Evolutionary conservation across 2,329 filamentous ascomycete genomes (phyloP).

Genomic region (Colletotrichum tropicale): DNA sequence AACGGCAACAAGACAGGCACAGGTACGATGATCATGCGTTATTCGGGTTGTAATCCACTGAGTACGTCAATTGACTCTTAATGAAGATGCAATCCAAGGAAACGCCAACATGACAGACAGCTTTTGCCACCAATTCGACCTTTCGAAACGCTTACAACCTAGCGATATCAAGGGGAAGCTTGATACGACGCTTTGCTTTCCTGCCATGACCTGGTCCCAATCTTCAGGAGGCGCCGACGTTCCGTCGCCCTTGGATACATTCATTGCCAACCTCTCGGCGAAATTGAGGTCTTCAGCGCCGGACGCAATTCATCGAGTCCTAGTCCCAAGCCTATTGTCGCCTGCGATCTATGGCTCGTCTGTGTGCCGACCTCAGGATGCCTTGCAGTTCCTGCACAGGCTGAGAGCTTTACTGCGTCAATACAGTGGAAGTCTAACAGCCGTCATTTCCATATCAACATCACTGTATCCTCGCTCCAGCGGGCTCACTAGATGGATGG

Average conservation of each 20-base stretch:
- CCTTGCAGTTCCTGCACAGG: conserved; percentile 82
- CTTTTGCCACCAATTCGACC: conserved; percentile 78
- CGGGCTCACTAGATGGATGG: conserved; percentile 84
- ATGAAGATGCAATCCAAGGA: neutral
- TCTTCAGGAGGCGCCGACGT: conserved; percentile 16
- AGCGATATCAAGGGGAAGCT: conserved; percentile 55
- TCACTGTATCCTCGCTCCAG: conserved; percentile 78
- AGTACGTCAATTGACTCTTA: neutral
- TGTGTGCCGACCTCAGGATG: conserved; percentile 70
- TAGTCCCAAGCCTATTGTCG: conserved; percentile 85
- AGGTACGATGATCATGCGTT: conserved; percentile 13
- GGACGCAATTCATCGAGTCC: conserved; percentile 74
- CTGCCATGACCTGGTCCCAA: conserved; percentile 20
- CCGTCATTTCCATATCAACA: conserved; percentile 78
- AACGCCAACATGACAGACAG: conserved; percentile 29
- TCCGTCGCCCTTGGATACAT: conserved; percentile 63
- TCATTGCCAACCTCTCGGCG: conserved; percentile 63
- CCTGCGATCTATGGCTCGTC: conserved; percentile 81
- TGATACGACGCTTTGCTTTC: conserved; percentile 47
- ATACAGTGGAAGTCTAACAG: conserved; percentile 68
- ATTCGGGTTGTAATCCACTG: neutral
- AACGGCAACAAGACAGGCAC: conserved; percentile 41
- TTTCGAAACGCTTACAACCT: conserved; percentile 65
- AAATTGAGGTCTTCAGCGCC: conserved; percentile 62
- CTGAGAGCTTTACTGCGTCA: conserved; percentile 77